A percentile compares a stretch with the other conserved stretches of the same genome.
phyloP scores from a whole-genome alignment of 2,329 filamentous ascomycete species.

The Thielaviopsis euricoi region DNA sequence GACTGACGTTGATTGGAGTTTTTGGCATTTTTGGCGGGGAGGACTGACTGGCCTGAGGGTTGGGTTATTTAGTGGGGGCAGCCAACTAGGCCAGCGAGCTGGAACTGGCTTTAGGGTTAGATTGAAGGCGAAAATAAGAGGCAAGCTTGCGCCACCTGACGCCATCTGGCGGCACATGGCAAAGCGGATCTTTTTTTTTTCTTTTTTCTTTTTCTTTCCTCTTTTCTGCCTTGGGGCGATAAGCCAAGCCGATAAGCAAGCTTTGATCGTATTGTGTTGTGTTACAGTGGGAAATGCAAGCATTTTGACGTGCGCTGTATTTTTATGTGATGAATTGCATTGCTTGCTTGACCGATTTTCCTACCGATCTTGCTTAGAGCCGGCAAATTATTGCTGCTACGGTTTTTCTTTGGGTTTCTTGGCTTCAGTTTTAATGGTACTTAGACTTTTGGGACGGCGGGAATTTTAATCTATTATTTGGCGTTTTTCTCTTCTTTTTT shows the following conservation, averaged over 20 bases:
- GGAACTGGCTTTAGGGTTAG: not conserved
- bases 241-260: not conserved
- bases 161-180: not conserved
- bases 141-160: not conserved
- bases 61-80: not conserved
- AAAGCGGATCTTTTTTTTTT: not conserved
- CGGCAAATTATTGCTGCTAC: not conserved
- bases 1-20: no score
- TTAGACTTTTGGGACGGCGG: no score
- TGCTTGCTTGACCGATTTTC: no score
- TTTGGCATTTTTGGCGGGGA: not conserved
- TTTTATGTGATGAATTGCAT: no score
- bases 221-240: not conserved
- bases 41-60: not conserved
- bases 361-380: not conserved
- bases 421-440: not conserved
- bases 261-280: not conserved
- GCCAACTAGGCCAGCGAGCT: not conserved
- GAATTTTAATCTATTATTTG: not conserved
- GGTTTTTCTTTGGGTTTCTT: not conserved
- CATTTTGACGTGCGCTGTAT: not conserved
- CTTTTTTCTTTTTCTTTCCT: not conserved
- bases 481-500: not conserved
- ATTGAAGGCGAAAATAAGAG: not conserved
- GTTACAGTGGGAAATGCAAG: not conserved